Evolutionary conservation across 2,329 filamentous ascomycete genomes (phyloP), one percentile per base, ranked within the genome.

Genomic region (Simplicillium sp.): DNA sequence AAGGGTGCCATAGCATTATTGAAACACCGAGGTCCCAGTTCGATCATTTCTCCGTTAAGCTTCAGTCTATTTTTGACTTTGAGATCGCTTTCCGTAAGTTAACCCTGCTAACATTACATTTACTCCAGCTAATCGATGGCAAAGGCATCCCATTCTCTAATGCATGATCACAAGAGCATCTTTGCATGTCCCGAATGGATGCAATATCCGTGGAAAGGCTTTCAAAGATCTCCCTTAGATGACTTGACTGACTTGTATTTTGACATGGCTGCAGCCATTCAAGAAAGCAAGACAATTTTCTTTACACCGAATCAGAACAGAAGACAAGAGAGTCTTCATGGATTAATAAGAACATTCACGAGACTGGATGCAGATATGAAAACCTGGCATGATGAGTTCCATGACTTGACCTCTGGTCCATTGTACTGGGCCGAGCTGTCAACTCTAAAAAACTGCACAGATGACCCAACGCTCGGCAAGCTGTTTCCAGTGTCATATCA

Each of bases 31-130:
- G 44, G 44, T 4, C 44, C 44, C 8, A 41, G 41, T 16, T 14
- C 17, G 8, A 33, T 39, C 33, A 32, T 16, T 8, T 43, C 44
- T 11, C 41, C 41, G 25, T 37, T 46, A 17, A 41, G 41, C 5
- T 41, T 43, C 20, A 46, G 44, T 33, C 18, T 46, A 8, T 46
- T 46, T 28, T 35, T 46, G 4, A 35, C 29, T 9, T 25, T 46
- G 7, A 41, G 44, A 16, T 41, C 41, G 3, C 36, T 41, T 4
- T 20, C 29, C 7, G 28, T 44, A 25, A 28, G 31, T 33, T 15
- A 6, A n/a, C 31, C 12, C 15, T 13, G 31, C 31, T 33, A 6
- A 5, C 7, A 13, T 33, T 11, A 33, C 13, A 13, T 15, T 13
- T 33, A 15, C 5, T 33, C 5, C 20, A 25, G 12, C 31, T 33